phyloP scores from a whole-genome alignment of 495 filamentous ascomycete genomes.

The Penicillium longicatenatum region DNA sequence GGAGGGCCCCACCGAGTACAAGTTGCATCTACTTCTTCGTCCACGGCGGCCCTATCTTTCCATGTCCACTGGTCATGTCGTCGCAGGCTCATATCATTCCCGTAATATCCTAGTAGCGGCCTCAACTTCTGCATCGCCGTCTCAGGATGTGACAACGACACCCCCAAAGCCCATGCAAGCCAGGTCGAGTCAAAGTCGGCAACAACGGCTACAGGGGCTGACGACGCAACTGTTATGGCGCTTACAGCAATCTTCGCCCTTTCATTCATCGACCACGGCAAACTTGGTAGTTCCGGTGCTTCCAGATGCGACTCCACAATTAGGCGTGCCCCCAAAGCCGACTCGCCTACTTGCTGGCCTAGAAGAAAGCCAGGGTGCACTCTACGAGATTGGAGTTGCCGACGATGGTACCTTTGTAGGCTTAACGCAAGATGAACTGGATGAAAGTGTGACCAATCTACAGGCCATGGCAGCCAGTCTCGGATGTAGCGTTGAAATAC shows the following conservation, averaged over 20 bases:
- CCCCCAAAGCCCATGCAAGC: constrained; percentile 26
- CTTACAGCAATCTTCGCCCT: constrained; percentile 89
- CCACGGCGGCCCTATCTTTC: constrained; percentile 72
- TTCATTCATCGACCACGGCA: constrained; percentile 74
- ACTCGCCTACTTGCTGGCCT: constrained; percentile 74
- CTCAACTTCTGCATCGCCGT: constrained; percentile 25
- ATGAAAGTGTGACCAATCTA: constrained; percentile 83
- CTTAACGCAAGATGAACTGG: constrained; percentile 85
- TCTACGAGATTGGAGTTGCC: constrained; percentile 96
- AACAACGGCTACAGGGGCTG: constrained; percentile 83
- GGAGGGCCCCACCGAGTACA: constrained; percentile 93
- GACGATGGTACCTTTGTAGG: constrained; percentile 94
- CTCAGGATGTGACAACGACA: constrained; percentile 21
- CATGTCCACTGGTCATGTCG: constrained; percentile 60
- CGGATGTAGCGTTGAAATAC: constrained; percentile 83
- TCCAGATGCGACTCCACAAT: constrained; percentile 59
- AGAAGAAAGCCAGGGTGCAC: constrained; percentile 87
- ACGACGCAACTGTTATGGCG: constrained; percentile 96
- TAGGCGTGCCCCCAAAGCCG: constrained; percentile 58
- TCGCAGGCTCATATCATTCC: constrained; percentile 62
- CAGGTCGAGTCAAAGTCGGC: constrained; percentile 56
- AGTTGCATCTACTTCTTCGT: constrained; percentile 86
- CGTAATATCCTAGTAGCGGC: constrained; percentile 30
- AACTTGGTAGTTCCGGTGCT: constrained; percentile 73
- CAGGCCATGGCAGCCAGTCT: constrained; percentile 88